Conservation (phyloP, 441 rosid species). For the Cnidoscolus chayamansa region DNA sequence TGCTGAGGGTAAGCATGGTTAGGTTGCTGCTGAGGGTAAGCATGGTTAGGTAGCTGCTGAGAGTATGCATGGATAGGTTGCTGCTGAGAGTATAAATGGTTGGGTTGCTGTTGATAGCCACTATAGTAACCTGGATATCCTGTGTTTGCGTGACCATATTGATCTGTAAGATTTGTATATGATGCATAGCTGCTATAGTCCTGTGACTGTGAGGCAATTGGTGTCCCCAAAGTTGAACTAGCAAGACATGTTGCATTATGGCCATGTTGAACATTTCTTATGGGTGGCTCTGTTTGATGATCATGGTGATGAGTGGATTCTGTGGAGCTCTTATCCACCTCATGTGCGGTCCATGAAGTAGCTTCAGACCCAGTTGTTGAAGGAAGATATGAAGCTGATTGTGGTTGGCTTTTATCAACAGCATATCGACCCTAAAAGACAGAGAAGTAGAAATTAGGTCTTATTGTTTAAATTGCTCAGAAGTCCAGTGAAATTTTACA, state of each 20-base stretch:
- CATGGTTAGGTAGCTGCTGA: neutral
- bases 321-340: conserved; percentile 47
- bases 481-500: conserved; percentile 12
- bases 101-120: conserved; percentile 63
- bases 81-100: conserved; percentile 39
- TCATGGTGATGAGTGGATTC: conserved; percentile 55
- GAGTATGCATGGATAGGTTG: too few species aligned
- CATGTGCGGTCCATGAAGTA: conserved; percentile 53
- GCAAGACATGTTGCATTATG: conserved; percentile 48
- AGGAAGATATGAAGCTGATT: conserved; percentile 50
- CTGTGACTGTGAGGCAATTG: conserved; percentile 53
- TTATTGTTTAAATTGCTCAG: conserved; percentile 9
- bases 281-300: conserved; percentile 48
- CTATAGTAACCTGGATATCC: conserved; percentile 79
- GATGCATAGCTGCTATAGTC: conserved; percentile 62
- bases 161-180: conserved; percentile 58
- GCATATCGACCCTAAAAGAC: conserved; percentile 49
- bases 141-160: conserved; percentile 66
- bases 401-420: conserved; percentile 63
- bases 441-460: conserved; percentile 5
- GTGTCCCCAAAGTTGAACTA: conserved; percentile 54
- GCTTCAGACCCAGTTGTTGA: conserved; percentile 51
- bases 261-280: conserved; percentile 46
- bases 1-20: conserved; percentile 34
- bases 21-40: conserved; percentile 52